phyloP scores from a whole-genome alignment of 2,329 filamentous ascomycete species.

The Beauveria medogensis region DNA sequence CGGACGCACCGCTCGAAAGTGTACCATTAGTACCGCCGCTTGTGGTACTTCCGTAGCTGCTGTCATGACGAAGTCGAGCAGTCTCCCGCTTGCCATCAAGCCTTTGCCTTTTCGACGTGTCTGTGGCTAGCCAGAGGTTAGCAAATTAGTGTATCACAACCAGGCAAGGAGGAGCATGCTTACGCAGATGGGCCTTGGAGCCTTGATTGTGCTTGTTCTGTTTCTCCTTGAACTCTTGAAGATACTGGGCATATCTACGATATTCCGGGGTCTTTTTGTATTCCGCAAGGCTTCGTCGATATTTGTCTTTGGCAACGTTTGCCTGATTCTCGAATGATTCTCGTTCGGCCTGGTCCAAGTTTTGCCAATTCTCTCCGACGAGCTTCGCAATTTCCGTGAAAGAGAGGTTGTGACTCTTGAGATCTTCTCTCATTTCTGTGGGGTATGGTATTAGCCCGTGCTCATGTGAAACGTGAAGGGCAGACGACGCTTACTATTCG shows the following conservation, averaged over 20 bases:
- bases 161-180: background rate
- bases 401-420: conserved; percentile 67
- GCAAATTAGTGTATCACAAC: background rate
- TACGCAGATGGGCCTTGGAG: conserved; percentile 20
- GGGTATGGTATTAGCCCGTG: background rate
- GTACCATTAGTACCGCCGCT: conserved; percentile 30
- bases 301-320: conserved; percentile 65
- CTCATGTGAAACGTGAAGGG: background rate
- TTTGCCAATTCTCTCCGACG: conserved; percentile 77
- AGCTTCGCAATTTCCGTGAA: conserved; percentile 81
- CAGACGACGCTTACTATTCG: conserved; percentile 56
- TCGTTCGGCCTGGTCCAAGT: conserved; percentile 55
- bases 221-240: conserved; percentile 70
- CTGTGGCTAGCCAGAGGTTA: conserved; percentile 31
- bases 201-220: conserved; percentile 52
- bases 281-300: conserved; percentile 61
- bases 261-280: conserved; percentile 73
- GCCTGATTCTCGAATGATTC: conserved; percentile 67
- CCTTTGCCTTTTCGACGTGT: conserved; percentile 36
- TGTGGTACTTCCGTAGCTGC: conserved; percentile 32
- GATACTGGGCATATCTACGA: conserved; percentile 60
- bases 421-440: conserved; percentile 64
- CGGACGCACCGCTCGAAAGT: conserved; percentile 28
- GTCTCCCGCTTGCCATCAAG: conserved; percentile 32
- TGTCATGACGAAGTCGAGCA: conserved; percentile 27